Evolutionary conservation across 257 asterid species (phyloP).

Genomic region (Nicotiana tabacum): DNA sequence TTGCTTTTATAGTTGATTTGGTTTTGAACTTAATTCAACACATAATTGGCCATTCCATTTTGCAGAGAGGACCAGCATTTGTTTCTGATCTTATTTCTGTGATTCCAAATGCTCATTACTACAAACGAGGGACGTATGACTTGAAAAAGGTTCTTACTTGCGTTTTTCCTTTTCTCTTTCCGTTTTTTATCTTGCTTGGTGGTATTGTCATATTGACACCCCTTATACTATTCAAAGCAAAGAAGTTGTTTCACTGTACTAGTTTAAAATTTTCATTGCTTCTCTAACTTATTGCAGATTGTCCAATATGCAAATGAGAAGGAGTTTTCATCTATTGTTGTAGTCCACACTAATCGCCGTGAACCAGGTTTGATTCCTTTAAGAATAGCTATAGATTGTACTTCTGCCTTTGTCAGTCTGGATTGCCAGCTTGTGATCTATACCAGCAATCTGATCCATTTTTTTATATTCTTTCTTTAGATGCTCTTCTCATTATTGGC

Average conservation of each 20-base stretch:
- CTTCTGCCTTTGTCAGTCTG: not conserved
- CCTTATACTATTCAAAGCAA: not conserved
- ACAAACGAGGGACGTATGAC: conserved; percentile 91
- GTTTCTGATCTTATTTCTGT: conserved; percentile 62
- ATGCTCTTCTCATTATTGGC: conserved; percentile 70
- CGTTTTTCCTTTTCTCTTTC: not conserved
- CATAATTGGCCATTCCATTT: not conserved
- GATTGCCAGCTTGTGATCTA: not conserved
- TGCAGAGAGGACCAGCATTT: conserved; percentile 92
- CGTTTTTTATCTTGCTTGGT: not conserved
- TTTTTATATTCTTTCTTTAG: conserved; percentile 33
- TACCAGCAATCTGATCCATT: not conserved
- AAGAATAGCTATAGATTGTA: not conserved
- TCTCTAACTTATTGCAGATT: conserved; percentile 37
- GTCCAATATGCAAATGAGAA: conserved; percentile 72
- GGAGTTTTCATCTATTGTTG: conserved; percentile 81
- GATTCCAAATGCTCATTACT: conserved; percentile 79
- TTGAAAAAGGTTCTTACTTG: conserved; percentile 58
- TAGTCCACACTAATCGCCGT: conserved; percentile 90
- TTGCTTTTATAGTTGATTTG: not conserved
- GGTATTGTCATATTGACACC: not conserved
- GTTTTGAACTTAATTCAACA: not conserved
- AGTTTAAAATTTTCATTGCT: not conserved
- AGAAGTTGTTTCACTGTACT: not conserved
- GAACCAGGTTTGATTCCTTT: conserved; percentile 61